Percentiles rank a stretch among this genome's conserved stretches.
These are phyloP conservation scores for Salix viminalis DNA, from an alignment of 345 rosid species.

Conservation along the genomic window DNA sequence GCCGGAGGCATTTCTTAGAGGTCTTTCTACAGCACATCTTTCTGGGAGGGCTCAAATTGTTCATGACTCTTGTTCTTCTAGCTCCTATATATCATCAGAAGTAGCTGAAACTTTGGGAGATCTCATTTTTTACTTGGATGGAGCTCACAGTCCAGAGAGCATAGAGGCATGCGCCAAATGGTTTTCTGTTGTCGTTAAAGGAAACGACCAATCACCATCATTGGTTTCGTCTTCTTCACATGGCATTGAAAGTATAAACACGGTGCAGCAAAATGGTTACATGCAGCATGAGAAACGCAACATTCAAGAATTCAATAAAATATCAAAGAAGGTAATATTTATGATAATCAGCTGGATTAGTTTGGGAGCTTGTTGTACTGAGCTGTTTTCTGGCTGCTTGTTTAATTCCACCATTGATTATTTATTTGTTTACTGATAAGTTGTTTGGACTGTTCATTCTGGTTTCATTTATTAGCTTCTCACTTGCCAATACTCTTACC, in stretches of 20 bases:
- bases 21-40: constrained; percentile 74
- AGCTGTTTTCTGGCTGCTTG: not conserved
- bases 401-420: not conserved
- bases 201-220: constrained; percentile 21
- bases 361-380: constrained; percentile 1
- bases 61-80: constrained; percentile 37
- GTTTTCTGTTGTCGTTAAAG: constrained; percentile 62
- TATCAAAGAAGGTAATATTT: constrained; percentile 57
- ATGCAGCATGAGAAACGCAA: constrained; percentile 19
- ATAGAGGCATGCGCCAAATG: constrained; percentile 89
- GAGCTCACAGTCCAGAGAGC: constrained; percentile 98
- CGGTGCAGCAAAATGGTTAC: constrained; percentile 37
- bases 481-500: not conserved
- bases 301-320: constrained; percentile 27
- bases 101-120: constrained; percentile 43
- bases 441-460: not conserved
- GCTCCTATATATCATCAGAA: constrained; percentile 28
- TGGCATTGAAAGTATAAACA: constrained; percentile 19
- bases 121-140: constrained; percentile 80
- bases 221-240: constrained; percentile 20
- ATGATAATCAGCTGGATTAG: not conserved
- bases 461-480: constrained; percentile 6
- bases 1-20: constrained; percentile 60
- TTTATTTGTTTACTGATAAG: not conserved
- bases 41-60: constrained; percentile 81